A percentile compares a stretch with the other conserved stretches of the same genome.
These are phyloP conservation scores for Eutrema heterophyllum DNA, from an alignment of 345 rosid genomes.

Conservation along the genomic window DNA sequence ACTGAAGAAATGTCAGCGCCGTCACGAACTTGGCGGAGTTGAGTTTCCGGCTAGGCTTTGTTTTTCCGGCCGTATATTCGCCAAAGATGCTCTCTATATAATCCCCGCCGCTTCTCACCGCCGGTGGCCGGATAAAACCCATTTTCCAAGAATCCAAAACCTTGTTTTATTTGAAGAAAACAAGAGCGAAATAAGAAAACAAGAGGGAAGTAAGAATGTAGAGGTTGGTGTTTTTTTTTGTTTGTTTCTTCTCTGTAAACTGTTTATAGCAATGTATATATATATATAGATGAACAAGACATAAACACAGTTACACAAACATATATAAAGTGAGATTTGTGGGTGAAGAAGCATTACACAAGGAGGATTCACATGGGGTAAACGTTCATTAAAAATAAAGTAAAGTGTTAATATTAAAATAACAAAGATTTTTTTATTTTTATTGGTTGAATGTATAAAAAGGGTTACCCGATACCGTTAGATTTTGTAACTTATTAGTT, in stretches of 20 bases:
- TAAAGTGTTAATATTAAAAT: slow-evolving; percentile 22
- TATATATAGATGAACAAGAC: slow-evolving; percentile 29
- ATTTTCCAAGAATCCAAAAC: slow-evolving; percentile 35
- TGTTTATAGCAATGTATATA: slow-evolving; percentile 33
- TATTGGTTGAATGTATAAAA: not conserved
- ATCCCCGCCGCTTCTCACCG: slow-evolving; percentile 62
- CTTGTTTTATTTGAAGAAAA: slow-evolving; percentile 21
- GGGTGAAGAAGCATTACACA: slow-evolving; percentile 48
- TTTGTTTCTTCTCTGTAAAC: not conserved
- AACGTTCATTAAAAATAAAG: slow-evolving; percentile 53
- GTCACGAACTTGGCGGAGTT: slow-evolving; percentile 61
- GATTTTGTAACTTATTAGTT: not conserved
- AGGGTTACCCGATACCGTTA: slow-evolving; percentile 10
- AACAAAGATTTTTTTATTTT: not conserved
- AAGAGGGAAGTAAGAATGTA: slow-evolving; percentile 6
- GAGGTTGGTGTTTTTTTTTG: not conserved
- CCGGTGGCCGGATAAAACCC: slow-evolving; percentile 60
- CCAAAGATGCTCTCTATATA: slow-evolving; percentile 67
- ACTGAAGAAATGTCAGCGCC: slow-evolving; percentile 69
- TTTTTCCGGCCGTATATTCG: slow-evolving; percentile 50
- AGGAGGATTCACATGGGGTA: slow-evolving; percentile 81
- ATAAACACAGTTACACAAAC: not conserved
- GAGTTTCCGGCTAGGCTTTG: slow-evolving; percentile 37
- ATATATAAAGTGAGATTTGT: slow-evolving; percentile 34
- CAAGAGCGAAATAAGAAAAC: slow-evolving; percentile 4